Evolutionary conservation across 192 early-diverging fungal genomes (phyloP), one percentile per base, ranked within the genome.

Genomic region (Dimargaris verticillata): DNA sequence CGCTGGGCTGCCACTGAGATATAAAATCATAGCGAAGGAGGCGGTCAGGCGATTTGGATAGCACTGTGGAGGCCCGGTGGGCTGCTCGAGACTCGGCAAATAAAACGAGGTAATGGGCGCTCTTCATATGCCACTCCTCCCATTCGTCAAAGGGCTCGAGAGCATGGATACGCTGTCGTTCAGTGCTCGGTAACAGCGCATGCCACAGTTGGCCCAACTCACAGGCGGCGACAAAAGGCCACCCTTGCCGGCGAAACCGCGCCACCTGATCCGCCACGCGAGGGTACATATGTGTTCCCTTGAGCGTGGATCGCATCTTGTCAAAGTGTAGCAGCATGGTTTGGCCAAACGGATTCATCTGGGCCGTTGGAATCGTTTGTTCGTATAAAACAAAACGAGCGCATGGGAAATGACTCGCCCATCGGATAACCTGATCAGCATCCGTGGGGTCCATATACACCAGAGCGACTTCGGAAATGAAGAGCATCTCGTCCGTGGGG

Each of bases 101-200:
- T 13, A 59, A 12, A 3, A 59, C 57, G 20, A 59, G 22, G 42
- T 59, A 59, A 38, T 59, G 57, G 20, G 41, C 43, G 28, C 38
- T 33, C 6, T 44, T 59, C 41, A 59, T 59, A 20, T 59, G 41
- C 57, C 57, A 59, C 42, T 59, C 57, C 25, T 59, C 57, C 57
- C 57, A 59, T 22, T 59, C 57, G n/a, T 59, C 57, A 43, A 59
- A 59, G 13, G 57, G 57, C 43, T 59, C 57, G 5, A 59, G 5
- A 3, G 57, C 22, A 20, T 42, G 42, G 15, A 59, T 6, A 5
- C 38, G 41, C 57, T n/a, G 57, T 15, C 42, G 29, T 12, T 59
- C 57, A 5, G 38, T 38, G 20, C 15, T 15, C 6, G 57, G 15
- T n/a, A 59, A 38, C 6, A 43, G 15, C 12, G 20, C 4, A 3